Base-by-base conservation (phyloP, 176 grass and related monocot genomes). In the Bromus sterilis region DNA sequence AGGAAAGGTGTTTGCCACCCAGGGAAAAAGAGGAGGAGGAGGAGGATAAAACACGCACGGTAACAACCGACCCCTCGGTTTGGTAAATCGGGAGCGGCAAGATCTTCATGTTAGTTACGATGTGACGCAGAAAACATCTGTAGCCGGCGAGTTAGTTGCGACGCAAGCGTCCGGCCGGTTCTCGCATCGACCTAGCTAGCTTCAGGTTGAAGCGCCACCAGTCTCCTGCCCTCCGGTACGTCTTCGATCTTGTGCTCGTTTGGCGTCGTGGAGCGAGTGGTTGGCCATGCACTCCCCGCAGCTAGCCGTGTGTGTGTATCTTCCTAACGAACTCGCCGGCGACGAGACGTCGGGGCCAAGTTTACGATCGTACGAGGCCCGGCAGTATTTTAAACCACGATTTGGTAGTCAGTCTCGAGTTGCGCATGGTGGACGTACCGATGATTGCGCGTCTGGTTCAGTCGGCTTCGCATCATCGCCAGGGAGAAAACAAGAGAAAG, bases 221-320 rank as follows among this genome's bases (percentile, higher is more conserved):
- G n/a, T n/a, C n/a, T n/a, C n/a, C n/a, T n/a, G n/a, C n/a, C n/a
- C n/a, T n/a, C n/a, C n/a, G n/a, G n/a, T n/a, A n/a, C n/a, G n/a
- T 24, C 60, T 48, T 11, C 28, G 12, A 9, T 44, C 76, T 33
- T 36, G 32, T 49, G 11, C 48, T 60, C 71, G 86, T 84, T 74
- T 74, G 80, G 86, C 82, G 76, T 84, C 68, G 10, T 84, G 86
- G 76, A 84, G 51, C 20, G 51, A 78, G 79, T 36, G 63, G 85
- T 82, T 78, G 76, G 67, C 7, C 4, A 4, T 3, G 53, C 63
- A 26, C 79, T 18, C 44, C 48, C 75, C 46, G 80, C 26, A 7
- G 59, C 58, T 26, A 7, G 59, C 58, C 35, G 69, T 73, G 31
- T 36, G 56, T 68, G 49, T 36, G 56, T 68, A 36, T 6, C 16